Base-by-base conservation (phyloP, 345 rosid genomes). In the Erysimum cheiranthoides region DNA sequence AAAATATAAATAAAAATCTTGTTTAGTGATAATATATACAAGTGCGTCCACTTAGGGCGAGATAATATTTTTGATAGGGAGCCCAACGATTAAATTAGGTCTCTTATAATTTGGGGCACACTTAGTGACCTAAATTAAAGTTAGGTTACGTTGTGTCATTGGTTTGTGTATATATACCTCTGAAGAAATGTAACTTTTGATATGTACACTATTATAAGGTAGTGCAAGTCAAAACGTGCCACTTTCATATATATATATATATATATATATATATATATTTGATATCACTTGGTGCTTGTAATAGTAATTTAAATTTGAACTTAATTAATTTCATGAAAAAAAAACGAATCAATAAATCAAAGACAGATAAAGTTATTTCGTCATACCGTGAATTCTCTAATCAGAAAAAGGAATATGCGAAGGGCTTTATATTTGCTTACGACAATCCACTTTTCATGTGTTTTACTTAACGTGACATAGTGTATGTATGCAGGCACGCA, bases 121-220 rank as follows among this genome's bases (percentile, higher is more conserved):
- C 46, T 65, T 58, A 38, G 64, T 78, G 81, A 78, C 81, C 81
- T 72, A 78, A 78, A 59, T 21, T 52, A 71, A 78, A 72, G 73
- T 78, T 78, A 78, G 81, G 78, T 78, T 78, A 78, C 78, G 78
- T 78, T 78, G 25, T 78, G 30, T 51, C 58, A 71, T 50, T 72
- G 69, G 77, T 60, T 64, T 57, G 25, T 49, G 11, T 49, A 1
- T 49, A 16, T 49, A 49, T 61, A 62, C 30, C 36, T 61, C 61
- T 42, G 21, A 52, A 43, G 60, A 53, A 62, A n/a, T 40, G 74
- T 56, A 53, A 17, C 47, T 51, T 75, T 61, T 53, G 39, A 38
- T 64, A 16, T 54, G 54, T 9, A 56, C 14, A 65, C 11, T 60
- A 66, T 25, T 39, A 54, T 35, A 56, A 54, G 45, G 50, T 54